Base-by-base conservation (phyloP, 1,139 yeast genomes). In the Cylindricascospora bacillispora region DNA sequence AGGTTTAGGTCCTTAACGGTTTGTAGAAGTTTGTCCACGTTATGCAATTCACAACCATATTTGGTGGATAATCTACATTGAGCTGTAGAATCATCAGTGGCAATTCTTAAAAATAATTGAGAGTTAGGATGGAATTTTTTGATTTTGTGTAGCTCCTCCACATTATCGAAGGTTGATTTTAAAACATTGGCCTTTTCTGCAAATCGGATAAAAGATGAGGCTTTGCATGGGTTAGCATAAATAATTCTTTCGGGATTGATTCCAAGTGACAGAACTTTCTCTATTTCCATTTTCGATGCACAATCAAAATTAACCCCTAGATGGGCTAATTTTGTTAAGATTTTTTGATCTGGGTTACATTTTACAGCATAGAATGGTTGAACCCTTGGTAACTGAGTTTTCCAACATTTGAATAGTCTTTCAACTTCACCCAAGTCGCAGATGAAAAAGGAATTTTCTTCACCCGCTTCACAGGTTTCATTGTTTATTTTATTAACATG, bases 191-290 rank as follows among this genome's bases (percentile, higher is more conserved):
- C 49, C 14, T 59, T 51, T 14, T 63, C 55, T 2, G 97, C 92
- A 52, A 65, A 78, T 45, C 92, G 68, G 38, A 89, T 62, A 45
- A 75, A 82, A 21, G 93, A 79, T 34, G 73, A 68, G 25, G 89
- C 76, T 60, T 89, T 89, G 58, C 95, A 82, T 14, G 98, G 95
- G 49, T 89, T 85, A 19, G 97, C 97, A 57, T 82, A 89, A 35
- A 89, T 69, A 47, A 89, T 79, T 45, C 82, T 65, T 12, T 63
- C 56, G 9, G 92, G 68, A 36, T 60, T 60, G 34, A 77, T 71
- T 10, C 86, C 89, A 37, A 75, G 53, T 19, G 59, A 51, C 42
- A 82, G 62, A 33, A 83, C 68, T 31, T 63, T 60, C 37, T 75
- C 77, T 47, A 89, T 82, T 59, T 89, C 98, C 40, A 67, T 66